Evolutionary conservation across 768 basidiomycete genomes (phyloP), one percentile per base, ranked within the genome.

Genomic region (Boletus rubescentipes): DNA sequence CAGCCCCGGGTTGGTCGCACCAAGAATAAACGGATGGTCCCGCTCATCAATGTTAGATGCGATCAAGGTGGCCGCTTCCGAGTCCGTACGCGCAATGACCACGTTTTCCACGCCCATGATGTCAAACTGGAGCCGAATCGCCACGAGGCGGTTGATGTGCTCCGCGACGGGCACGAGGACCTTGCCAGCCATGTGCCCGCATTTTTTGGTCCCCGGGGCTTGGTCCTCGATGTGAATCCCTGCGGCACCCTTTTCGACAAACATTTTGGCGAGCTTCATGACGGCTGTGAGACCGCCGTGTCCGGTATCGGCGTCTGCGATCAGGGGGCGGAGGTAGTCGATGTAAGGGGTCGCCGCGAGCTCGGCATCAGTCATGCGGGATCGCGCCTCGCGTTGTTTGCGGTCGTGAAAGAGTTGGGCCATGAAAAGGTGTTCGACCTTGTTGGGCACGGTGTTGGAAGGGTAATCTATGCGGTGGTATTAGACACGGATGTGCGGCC

Each of bases 381-480:
- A 83, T 21, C 93, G 89, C 8, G 77, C 82, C 67, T 93, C 90
- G 50, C 84, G 86, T 70, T 98, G 96, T 73, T 97, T 98, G 60
- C 96, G 88, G 75, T 99, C 97, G 70, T 99, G 97, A 86, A 98
- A 98, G 39, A 98, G 85, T 70, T 98, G 97, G 0, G 97, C 96
- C 80, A 89, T 83, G 83, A 98, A 98, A 49, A 98, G 80, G 59
- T 98, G 97, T 70, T 98, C 93, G 58, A 98, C 97, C 79, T 98
- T 98, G 80, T 92, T 93, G 2, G 97, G 97, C 1, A 98, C 96
- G 20, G 97, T 98, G 78, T 98, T 98, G 46, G 91, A 96, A 2
- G 97, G 97, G 74, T 98, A 98, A 72, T 98, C 95, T 93, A 53
- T 0, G 32, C 21, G 15, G 26, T 61, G 14, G 20, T 35, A 23